A percentile compares a stretch with the other conserved stretches of the same genome.
Evolutionary conservation across 2,329 filamentous ascomycete species (phyloP).

Genomic region (Aureobasidium uvarum): DNA sequence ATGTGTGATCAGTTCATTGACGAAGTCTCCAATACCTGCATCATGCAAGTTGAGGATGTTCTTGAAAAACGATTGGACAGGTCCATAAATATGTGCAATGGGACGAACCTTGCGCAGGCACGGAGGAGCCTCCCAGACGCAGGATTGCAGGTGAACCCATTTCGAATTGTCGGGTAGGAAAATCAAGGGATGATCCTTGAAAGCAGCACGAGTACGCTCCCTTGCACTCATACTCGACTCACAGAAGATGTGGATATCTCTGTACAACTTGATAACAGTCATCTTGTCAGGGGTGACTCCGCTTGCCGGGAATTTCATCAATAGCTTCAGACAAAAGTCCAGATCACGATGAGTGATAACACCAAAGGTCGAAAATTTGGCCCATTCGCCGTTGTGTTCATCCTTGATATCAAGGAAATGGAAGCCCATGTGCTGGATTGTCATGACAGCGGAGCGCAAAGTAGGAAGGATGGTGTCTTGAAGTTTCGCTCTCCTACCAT

Average conservation of each 20-base stretch:
- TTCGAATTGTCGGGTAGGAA: background rate
- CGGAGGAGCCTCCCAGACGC: conserved; percentile 16
- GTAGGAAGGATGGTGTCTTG: conserved; percentile 18
- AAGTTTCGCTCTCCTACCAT: conserved; percentile 4
- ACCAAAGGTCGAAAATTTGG: background rate
- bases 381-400: background rate
- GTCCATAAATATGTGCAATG: background rate
- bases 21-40: background rate
- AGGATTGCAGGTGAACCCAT: background rate
- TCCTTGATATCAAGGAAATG: conserved; percentile 9
- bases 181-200: background rate
- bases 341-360: conserved; percentile 3
- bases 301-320: background rate
- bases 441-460: background rate
- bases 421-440: background rate
- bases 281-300: background rate
- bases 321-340: background rate
- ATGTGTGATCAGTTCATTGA: background rate
- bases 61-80: background rate
- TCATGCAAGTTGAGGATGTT: background rate
- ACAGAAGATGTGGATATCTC: background rate
- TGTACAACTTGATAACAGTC: background rate
- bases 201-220: background rate
- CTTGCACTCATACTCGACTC: background rate
- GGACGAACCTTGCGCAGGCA: background rate